A percentile compares a stretch with the other conserved stretches of the same genome.
phyloP scores from a whole-genome alignment of 176 grass and related monocot species.

The Phoenix roebelenii region DNA sequence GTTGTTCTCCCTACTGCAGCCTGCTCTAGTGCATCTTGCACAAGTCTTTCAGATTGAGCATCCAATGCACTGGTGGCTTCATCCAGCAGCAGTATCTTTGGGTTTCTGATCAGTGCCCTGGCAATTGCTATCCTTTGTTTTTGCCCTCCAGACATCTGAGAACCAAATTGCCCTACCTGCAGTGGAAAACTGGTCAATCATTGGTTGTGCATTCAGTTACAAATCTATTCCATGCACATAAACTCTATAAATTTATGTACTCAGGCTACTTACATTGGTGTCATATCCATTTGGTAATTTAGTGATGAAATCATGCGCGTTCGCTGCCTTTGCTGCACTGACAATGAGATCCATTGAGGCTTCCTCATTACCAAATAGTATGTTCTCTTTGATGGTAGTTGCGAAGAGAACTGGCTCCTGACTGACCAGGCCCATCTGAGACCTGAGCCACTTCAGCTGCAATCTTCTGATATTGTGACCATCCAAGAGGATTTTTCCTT shows the following conservation, averaged over 20 bases:
- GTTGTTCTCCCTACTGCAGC: constrained; percentile 17
- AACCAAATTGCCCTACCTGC: constrained; percentile 22
- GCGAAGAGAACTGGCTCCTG: constrained; percentile 17
- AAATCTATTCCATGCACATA: neutral
- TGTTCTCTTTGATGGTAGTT: constrained; percentile 14
- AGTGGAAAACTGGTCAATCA: neutral
- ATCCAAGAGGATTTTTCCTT: constrained; percentile 5
- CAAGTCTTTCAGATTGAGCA: constrained; percentile 17
- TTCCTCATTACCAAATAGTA: constrained; percentile 10
- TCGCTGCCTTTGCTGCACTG: constrained; percentile 5
- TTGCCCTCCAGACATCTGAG: constrained; percentile 24
- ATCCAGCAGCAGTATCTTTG: constrained; percentile 23
- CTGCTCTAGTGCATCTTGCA: constrained; percentile 18
- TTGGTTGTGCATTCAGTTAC: neutral
- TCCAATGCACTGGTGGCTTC: constrained; percentile 26
- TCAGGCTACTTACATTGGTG: neutral
- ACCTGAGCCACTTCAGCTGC: constrained; percentile 11
- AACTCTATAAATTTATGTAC: neutral
- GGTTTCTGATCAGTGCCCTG: constrained; percentile 14
- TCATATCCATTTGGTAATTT: constrained; percentile 8
- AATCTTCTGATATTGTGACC: constrained; percentile 10
- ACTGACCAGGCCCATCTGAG: constrained; percentile 21
- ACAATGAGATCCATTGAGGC: constrained; percentile 8
- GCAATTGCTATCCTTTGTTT: constrained; percentile 27
- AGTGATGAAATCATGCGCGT: constrained; percentile 14